phyloP scores from a whole-genome alignment of 371 early-diverging fungal genomes.

The Gilbertella persicaria region DNA sequence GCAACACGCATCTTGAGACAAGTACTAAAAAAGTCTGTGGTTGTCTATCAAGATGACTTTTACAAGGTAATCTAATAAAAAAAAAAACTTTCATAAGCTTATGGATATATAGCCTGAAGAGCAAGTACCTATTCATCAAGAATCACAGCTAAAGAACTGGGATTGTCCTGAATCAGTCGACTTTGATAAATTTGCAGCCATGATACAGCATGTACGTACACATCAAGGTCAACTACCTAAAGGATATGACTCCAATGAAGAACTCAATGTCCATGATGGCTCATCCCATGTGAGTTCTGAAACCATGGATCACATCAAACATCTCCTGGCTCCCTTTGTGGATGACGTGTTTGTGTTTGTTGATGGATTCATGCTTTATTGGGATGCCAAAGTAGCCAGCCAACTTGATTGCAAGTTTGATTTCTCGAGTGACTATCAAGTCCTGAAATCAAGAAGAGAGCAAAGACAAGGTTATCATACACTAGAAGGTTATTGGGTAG shows the following conservation, averaged over 20 bases:
- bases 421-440: constrained; percentile 59
- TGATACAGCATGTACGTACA: constrained; percentile 39
- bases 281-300: constrained; percentile 13
- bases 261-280: constrained; percentile 51
- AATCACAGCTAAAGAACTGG: constrained; percentile 76
- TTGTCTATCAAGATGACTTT: constrained; percentile 86
- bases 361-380: constrained; percentile 84
- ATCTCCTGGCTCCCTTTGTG: neutral
- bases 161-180: constrained; percentile 85
- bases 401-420: constrained; percentile 68
- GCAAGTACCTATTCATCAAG: constrained; percentile 68
- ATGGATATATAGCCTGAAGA: constrained; percentile 45
- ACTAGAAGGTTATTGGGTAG: constrained; percentile 68
- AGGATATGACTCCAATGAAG: constrained; percentile 50
- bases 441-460: constrained; percentile 68
- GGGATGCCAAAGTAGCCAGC: constrained; percentile 37
- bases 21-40: constrained; percentile 59
- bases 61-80: constrained; percentile 62
- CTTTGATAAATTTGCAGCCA: constrained; percentile 46
- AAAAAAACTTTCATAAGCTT: neutral
- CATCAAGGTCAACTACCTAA: constrained; percentile 43
- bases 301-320: constrained; percentile 3
- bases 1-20: constrained; percentile 58
- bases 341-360: constrained; percentile 60
- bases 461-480: constrained; percentile 75